These are phyloP conservation scores for Collybiopsis confluens DNA, from an alignment of 768 basidiomycete species.

Conservation along the genomic window DNA sequence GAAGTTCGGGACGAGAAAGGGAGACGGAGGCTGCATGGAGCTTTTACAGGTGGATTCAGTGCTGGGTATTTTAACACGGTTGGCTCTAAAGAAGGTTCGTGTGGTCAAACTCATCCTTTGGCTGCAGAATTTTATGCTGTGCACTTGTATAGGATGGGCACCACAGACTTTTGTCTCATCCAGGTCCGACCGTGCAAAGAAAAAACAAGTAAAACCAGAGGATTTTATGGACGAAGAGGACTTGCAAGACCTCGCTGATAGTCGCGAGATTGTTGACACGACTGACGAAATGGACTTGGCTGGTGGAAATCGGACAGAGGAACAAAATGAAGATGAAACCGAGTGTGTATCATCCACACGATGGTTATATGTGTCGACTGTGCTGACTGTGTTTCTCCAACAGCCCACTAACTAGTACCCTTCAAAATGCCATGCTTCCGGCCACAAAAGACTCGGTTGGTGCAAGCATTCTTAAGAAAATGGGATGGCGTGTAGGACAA, in stretches of 20 bases:
- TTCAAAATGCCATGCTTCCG: slow-evolving; percentile 66
- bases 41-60: slow-evolving; percentile 97
- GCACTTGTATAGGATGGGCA: slow-evolving; percentile 94
- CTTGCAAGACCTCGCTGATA: slow-evolving; percentile 74
- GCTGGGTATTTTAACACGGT: slow-evolving; percentile 97
- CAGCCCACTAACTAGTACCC: slow-evolving; percentile 60
- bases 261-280: slow-evolving; percentile 69
- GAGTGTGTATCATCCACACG: slow-evolving; percentile 19
- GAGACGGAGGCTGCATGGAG: slow-evolving; percentile 89
- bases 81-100: slow-evolving; percentile 88
- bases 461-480: slow-evolving; percentile 82
- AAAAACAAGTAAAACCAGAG: slow-evolving; percentile 63
- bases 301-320: slow-evolving; percentile 51
- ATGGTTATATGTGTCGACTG: background rate
- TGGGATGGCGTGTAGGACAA: slow-evolving; percentile 93
- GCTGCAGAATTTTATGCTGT: slow-evolving; percentile 3
- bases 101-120: background rate
- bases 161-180: slow-evolving; percentile 93
- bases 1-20: slow-evolving; percentile 95
- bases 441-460: slow-evolving; percentile 78
- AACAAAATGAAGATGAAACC: slow-evolving; percentile 34
- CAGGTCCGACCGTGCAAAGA: slow-evolving; percentile 66
- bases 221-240: slow-evolving; percentile 99
- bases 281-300: slow-evolving; percentile 73
- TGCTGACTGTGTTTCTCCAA: background rate